These are phyloP conservation scores for Vicia sativa DNA, from an alignment of 306 rosid genomes.

Conservation along the genomic window DNA sequence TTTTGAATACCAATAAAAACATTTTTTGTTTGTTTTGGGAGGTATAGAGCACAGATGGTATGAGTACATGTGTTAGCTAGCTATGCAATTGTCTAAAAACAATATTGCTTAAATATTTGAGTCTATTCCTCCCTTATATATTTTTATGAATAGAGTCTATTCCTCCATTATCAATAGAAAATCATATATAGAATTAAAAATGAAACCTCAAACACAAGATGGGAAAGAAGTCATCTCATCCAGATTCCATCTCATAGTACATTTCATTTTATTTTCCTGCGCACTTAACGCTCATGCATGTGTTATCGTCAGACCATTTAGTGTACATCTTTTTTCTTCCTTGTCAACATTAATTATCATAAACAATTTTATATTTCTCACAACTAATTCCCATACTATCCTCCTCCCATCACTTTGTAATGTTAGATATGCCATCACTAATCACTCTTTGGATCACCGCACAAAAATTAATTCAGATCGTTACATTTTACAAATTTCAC, in stretches of 20 bases:
- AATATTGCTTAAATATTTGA: no score
- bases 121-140: no score
- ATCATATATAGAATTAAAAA: neutral
- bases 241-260: constrained; percentile 38
- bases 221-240: constrained; percentile 13
- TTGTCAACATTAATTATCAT: neutral
- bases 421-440: constrained; percentile 17
- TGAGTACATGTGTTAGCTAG: no score
- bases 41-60: no score
- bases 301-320: constrained; percentile 45
- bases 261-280: constrained; percentile 34
- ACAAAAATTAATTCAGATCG: constrained; percentile 7
- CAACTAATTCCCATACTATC: constrained; percentile 26
- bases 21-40: no score
- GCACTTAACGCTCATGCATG: constrained; percentile 43
- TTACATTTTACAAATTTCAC: neutral
- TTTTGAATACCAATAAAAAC: no score
- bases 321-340: constrained; percentile 34
- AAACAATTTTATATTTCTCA: constrained; percentile 10
- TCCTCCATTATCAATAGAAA: no score
- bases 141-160: no score
- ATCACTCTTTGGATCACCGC: constrained; percentile 32
- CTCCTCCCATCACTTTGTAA: constrained; percentile 39
- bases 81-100: no score
- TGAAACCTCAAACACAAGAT: constrained; percentile 4